Evolutionary conservation across 441 rosid species (phyloP).

Genomic region (Erysimum pusillum): DNA sequence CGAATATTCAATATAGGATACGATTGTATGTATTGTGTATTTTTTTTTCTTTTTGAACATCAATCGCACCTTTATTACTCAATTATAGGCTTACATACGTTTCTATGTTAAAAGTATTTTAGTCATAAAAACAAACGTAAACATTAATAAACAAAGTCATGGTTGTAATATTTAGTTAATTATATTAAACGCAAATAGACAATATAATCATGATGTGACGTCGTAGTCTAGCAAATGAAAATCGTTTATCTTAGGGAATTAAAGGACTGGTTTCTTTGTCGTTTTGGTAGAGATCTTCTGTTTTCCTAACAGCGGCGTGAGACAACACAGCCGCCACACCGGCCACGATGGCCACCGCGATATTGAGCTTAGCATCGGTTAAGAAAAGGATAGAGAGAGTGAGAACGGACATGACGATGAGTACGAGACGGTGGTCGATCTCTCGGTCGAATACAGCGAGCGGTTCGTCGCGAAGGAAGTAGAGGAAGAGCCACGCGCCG

Average conservation of each 20-base stretch:
- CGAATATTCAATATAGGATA: background rate
- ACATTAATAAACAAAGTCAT: background rate
- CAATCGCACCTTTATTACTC: background rate
- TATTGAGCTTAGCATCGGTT: conserved; percentile 62
- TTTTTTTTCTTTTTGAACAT: no score
- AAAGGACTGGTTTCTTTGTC: conserved; percentile 52
- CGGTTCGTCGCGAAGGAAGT: conserved; percentile 80
- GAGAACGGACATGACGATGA: conserved; percentile 52
- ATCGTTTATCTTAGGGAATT: conserved; percentile 21
- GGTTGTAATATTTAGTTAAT: background rate
- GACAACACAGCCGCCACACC: conserved; percentile 52
- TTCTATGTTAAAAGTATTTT: no score
- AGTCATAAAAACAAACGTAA: background rate
- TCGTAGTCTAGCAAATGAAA: conserved; percentile 4
- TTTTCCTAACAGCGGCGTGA: conserved; percentile 66
- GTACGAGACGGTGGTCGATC: conserved; percentile 64
- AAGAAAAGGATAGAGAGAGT: conserved; percentile 62
- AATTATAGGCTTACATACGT: no score
- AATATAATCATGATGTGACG: background rate
- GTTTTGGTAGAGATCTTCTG: conserved; percentile 57
- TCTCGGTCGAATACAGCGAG: conserved; percentile 55
- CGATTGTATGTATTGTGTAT: no score
- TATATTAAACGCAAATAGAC: conserved; percentile 8
- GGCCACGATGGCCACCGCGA: conserved; percentile 55
- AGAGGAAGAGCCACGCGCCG: conserved; percentile 70